Evolutionary conservation across 768 basidiomycete species (phyloP), one percentile per base, ranked within the genome.

Genomic region (Imleria badia): DNA sequence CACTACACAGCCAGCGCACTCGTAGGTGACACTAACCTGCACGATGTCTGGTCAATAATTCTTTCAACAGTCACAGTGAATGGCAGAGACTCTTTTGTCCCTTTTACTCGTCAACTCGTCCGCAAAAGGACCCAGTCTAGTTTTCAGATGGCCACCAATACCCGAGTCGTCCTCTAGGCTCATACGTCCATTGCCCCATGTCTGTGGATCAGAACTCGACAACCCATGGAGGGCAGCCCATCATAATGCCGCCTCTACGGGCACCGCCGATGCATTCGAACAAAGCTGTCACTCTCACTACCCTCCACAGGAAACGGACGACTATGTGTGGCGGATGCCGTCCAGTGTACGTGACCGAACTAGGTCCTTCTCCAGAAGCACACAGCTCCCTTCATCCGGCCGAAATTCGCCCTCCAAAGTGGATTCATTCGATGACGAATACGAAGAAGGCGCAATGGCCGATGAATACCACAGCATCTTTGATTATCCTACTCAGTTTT

Each of bases 41-140:
- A 6, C 19, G 10, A 6, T 20, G 34, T 26, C 54, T 42, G 22
- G 42, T 20, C 15, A 35, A 23, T 14, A 20, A 26, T 6, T 9
- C 12, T 39, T 44, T 22, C 26, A 40, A 29, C 29, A 20, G 12
- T 26, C 31, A 11, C 43, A 5, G n/a, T 23, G 29, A 29, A 64
- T 61, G 58, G 85, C 87, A 38, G 87, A 90, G 71, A 85, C 85
- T 3, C 79, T 97, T 31, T 75, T 94, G 44, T 87, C 91, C 11
- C 77, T 96, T 56, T 72, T 95, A 5, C 82, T 97, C 34, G 89
- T 93, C 40, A 91, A 91, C 6, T 86, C 87, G 13, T 94, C 92
- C 10, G 85, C 90, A 8, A 89, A 86, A 64, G 91, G 89, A 26
- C 83, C 86, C 11, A 87, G 77, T 60, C 73, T 94, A 6, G 87